Conservation (phyloP, 768 basidiomycete genomes). For the Boletus fagicola region DNA sequence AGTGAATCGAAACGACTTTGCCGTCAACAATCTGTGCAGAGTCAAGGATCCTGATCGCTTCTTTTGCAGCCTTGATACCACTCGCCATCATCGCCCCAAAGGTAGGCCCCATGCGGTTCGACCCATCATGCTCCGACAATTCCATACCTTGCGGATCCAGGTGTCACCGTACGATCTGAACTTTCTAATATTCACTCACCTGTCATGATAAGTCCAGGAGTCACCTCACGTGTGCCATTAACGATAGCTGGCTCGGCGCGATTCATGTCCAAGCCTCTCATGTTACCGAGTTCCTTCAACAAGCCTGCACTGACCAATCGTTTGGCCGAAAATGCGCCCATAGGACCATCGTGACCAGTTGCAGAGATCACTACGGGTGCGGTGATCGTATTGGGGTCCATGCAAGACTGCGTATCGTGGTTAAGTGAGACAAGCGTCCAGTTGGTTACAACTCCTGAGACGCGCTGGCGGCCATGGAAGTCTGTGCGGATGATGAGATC, state of each 20-base stretch:
- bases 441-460: conserved; percentile 55
- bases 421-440: conserved; percentile 50
- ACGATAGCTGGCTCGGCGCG: conserved; percentile 81
- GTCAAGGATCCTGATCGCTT: conserved; percentile 55
- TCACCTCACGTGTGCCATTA: conserved; percentile 72
- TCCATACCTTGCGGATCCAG: conserved; percentile 65
- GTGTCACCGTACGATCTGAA: neutral
- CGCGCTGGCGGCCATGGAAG: conserved; percentile 40
- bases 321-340: conserved; percentile 82
- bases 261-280: conserved; percentile 80
- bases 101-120: conserved; percentile 75
- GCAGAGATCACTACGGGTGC: conserved; percentile 70
- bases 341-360: conserved; percentile 75
- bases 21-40: conserved; percentile 51
- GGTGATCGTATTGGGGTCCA: conserved; percentile 82
- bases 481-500: conserved; percentile 70
- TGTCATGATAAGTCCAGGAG: conserved; percentile 71
- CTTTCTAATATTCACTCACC: conserved; percentile 39
- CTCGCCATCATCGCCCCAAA: conserved; percentile 81
- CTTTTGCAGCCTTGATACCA: conserved; percentile 69
- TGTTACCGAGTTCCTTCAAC: conserved; percentile 71
- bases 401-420: conserved; percentile 77
- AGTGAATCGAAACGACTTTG: conserved; percentile 44
- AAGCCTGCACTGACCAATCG: conserved; percentile 74
- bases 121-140: conserved; percentile 76